phyloP scores from a whole-genome alignment of 495 filamentous ascomycete species.

The Penicillium argentinense region DNA sequence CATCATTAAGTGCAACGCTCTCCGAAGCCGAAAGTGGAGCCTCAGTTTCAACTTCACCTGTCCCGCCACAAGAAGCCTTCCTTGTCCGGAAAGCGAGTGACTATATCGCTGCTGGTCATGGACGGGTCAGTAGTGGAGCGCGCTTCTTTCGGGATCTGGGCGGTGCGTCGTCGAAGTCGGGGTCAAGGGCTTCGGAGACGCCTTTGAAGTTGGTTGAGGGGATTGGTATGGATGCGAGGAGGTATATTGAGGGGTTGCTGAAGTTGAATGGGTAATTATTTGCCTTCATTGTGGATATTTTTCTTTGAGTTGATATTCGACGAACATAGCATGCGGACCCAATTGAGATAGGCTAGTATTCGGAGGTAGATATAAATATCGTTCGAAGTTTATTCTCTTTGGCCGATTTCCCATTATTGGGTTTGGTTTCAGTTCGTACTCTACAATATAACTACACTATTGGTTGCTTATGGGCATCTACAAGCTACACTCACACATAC shows the following conservation, averaged over 20 bases:
- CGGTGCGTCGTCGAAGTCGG: slow-evolving; percentile 31
- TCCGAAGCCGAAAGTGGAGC: slow-evolving; percentile 19
- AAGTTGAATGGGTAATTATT: slow-evolving; percentile 63
- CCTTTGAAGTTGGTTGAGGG: slow-evolving; percentile 75
- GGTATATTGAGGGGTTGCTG: slow-evolving; percentile 81
- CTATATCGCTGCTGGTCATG: slow-evolving; percentile 35
- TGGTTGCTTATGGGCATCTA: too few species aligned
- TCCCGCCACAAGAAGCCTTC: slow-evolving; percentile 67
- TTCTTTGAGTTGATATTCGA: too few species aligned
- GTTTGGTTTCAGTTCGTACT: too few species aligned
- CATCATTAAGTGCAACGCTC: slow-evolving; percentile 17
- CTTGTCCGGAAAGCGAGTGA: slow-evolving; percentile 79
- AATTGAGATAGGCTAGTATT: too few species aligned
- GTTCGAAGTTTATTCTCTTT: too few species aligned
- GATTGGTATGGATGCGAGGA: slow-evolving; percentile 81
- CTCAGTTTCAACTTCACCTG: neutral
- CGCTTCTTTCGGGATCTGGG: slow-evolving; percentile 50
- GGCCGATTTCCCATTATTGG: too few species aligned
- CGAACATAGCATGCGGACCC: too few species aligned
- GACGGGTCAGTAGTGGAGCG: slow-evolving; percentile 41
- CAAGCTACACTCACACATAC: neutral
- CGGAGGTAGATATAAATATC: too few species aligned
- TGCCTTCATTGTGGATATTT: slow-evolving; percentile 1
- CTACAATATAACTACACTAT: too few species aligned
- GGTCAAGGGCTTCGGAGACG: slow-evolving; percentile 38